Evolutionary conservation across 2,329 filamentous ascomycete genomes (phyloP).

Genomic region (Aspergillus alliaceus): DNA sequence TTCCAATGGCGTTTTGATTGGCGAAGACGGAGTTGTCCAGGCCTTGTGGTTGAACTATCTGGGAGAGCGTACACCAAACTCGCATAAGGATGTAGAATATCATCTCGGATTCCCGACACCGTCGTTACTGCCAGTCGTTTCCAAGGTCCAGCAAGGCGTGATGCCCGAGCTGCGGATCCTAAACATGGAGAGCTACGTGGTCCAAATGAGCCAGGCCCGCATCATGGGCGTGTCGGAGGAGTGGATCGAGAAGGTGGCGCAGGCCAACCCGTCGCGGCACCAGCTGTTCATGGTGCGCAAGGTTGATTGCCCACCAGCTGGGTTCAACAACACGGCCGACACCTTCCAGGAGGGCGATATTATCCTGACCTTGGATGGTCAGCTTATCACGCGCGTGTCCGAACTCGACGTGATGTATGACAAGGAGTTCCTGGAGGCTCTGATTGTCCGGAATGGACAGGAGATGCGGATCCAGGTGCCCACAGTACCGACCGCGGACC

Average conservation of each 20-base stretch:
- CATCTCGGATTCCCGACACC: conserved; percentile 90
- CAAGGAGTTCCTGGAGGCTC: conserved; percentile 76
- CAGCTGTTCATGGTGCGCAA: conserved; percentile 99
- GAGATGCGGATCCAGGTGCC: conserved; percentile 75
- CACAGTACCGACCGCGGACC: conserved; percentile 82
- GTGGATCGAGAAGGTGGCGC: conserved; percentile 88
- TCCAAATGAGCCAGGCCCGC: conserved; percentile 94
- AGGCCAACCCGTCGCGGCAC: conserved; percentile 86
- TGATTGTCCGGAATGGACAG: conserved; percentile 81
- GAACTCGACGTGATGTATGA: conserved; percentile 97
- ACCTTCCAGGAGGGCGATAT: conserved; percentile 87
- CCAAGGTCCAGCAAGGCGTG: conserved; percentile 76
- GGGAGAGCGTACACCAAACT: conserved; percentile 77
- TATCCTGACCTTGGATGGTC: conserved; percentile 83
- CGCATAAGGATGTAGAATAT: conserved; percentile 90
- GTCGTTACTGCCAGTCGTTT: conserved; percentile 82
- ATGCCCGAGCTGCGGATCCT: conserved; percentile 84
- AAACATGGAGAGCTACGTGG: conserved; percentile 89
- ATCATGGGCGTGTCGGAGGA: conserved; percentile 97
- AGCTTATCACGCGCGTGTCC: conserved; percentile 87
- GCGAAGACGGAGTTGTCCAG: conserved; percentile 87
- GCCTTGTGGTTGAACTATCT: conserved; percentile 97
- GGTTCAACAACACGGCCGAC: conserved; percentile 47
- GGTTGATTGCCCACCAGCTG: conserved; percentile 63
- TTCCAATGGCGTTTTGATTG: conserved; percentile 87